A percentile compares a stretch with the other conserved stretches of the same genome.
phyloP scores from a whole-genome alignment of 2,329 filamentous ascomycete genomes.

The Calonectria ilicicola region DNA sequence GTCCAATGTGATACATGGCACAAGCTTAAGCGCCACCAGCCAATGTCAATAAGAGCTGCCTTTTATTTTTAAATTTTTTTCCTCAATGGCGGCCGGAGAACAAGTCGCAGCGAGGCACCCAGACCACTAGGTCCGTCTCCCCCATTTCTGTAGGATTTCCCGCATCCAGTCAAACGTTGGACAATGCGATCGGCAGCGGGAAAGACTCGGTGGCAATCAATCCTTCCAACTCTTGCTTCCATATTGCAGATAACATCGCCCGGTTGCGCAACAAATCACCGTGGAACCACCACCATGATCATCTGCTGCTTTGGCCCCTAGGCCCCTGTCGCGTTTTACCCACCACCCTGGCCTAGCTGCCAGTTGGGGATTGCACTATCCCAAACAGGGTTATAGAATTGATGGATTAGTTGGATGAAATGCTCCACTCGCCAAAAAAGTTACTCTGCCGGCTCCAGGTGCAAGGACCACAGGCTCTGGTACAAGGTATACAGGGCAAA shows the following conservation, averaged over 20 bases:
- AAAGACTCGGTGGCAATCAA: not conserved
- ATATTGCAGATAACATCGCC: slow-evolving; percentile 10
- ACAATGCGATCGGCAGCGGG: not conserved
- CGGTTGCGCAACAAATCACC: slow-evolving; percentile 13
- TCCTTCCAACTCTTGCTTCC: slow-evolving; percentile 7
- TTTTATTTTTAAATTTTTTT: not conserved
- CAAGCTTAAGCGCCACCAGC: slow-evolving; percentile 14
- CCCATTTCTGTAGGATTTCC: not conserved
- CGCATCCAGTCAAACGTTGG: not conserved
- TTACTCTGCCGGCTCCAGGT: slow-evolving; percentile 29
- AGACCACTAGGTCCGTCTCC: not conserved
- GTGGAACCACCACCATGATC: slow-evolving; percentile 21
- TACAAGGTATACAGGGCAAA: not conserved
- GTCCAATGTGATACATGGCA: slow-evolving; percentile 1
- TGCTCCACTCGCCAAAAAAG: slow-evolving; percentile 37
- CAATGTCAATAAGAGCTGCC: not conserved
- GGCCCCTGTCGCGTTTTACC: slow-evolving; percentile 11
- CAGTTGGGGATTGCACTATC: slow-evolving; percentile 34
- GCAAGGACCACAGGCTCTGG: slow-evolving; percentile 26
- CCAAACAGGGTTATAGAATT: slow-evolving; percentile 31
- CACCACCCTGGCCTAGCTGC: slow-evolving; percentile 29
- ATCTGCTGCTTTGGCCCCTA: slow-evolving; percentile 22
- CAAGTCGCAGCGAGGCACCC: not conserved
- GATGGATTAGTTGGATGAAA: slow-evolving; percentile 32
- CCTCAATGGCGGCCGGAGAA: not conserved